Evolutionary conservation across 257 asterid genomes (phyloP).

Genomic region (Galeopsis tetrahit): DNA sequence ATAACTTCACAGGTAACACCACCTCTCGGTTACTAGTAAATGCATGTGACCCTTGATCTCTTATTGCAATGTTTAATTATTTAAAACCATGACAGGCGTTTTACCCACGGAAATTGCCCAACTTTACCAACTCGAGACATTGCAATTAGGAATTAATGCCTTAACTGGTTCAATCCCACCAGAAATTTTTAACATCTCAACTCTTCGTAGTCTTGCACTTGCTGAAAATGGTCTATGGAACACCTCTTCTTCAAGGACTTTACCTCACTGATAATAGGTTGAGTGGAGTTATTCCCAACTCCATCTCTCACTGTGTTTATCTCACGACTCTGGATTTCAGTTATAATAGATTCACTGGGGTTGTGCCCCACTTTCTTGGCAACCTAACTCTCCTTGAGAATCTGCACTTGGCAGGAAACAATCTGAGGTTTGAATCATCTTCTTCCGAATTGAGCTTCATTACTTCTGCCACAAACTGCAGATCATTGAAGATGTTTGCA

Average conservation of each 20-base stretch:
- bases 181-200: conserved; percentile 40
- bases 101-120: conserved; percentile 41
- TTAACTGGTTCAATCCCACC: conserved; percentile 38
- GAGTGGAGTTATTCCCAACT: not conserved
- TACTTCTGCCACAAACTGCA: conserved; percentile 37
- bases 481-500: not conserved
- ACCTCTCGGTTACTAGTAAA: too few relatives aligned
- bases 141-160: not conserved
- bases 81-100: conserved; percentile 27
- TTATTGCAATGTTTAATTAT: too few relatives aligned
- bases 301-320: not conserved
- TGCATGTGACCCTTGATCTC: too few relatives aligned
- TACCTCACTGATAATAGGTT: too few relatives aligned
- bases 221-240: too few relatives aligned
- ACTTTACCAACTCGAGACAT: conserved; percentile 19
- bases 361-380: not conserved
- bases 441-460: conserved; percentile 28
- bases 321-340: not conserved
- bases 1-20: conserved; percentile 20
- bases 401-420: not conserved
- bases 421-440: not conserved
- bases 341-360: not conserved
- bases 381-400: not conserved
- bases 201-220: not conserved
- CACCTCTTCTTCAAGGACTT: not conserved